Base-by-base conservation (phyloP, 1,139 yeast species). In the Kazachstania sp. region DNA sequence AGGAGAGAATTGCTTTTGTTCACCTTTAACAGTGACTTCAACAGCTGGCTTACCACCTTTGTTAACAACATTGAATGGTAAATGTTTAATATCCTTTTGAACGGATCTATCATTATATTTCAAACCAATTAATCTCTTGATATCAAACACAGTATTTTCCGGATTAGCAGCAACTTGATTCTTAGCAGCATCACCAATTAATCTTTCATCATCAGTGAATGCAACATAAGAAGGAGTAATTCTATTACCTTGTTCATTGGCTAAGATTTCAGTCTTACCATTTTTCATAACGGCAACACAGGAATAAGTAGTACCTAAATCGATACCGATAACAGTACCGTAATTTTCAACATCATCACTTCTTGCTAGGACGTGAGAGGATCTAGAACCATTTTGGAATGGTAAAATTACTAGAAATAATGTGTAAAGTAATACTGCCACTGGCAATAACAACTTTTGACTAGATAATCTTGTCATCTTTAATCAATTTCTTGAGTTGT, bases 321-420 rank as follows among this genome's bases (percentile, higher is more conserved):
- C 83, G 87, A 90, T 90, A 82, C 97, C 97, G 78, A 90, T 87
- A 78, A 97, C 97, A 82, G 90, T 82, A 59, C 90, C 90, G 57
- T 83, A 83, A 60, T 68, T 74, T 46, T 79, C 84, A 18, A 72
- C 68, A 37, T 74, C 75, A 44, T 71, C 81, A 29, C 59, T 64
- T 46, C 54, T 54, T 13, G 55, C 65, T 26, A 61, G 42, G 28
- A 54, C 49, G 15, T 51, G 50, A 28, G 59, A 48, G n/a, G 55
- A 53, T 41, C 44, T 46, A 13, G 49, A 45, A 30, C 60, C 53
- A 49, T 70, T 71, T 45, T 75, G 74, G 43, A 73, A 65, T 31
- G 94, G 94, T 54, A 82, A 70, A 18, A 81, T 68, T 48, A 79
- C 75, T 52, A 79, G 65, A 49, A 80, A 66, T 49, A 80, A 61